Evolutionary conservation across 352 stramenopile species (phyloP), one percentile per base, ranked within the genome.

Genomic region (Pelagophyceae sp.): DNA sequence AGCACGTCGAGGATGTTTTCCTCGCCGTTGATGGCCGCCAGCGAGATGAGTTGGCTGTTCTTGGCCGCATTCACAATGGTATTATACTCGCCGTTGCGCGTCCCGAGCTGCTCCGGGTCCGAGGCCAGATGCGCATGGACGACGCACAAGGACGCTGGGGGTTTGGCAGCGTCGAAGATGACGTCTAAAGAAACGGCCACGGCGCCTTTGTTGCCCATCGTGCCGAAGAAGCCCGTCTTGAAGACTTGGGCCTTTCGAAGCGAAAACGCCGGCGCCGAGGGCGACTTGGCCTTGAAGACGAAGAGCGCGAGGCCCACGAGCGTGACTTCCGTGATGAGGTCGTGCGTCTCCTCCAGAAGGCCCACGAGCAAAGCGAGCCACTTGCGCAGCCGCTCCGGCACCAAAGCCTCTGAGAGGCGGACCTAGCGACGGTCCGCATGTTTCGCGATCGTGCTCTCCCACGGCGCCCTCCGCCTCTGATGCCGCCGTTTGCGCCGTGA

Each of bases 251-350:
- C 54, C 11, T 3, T 6, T 31, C 6, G 61, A 17, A 1, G 61
- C 61, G 61, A 71, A 19, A 31, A 25, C 33, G 3, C 2, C 17
- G 29, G 33, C 61, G 61, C 33, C 27, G n/a, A 11, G 45, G 11
- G 45, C 11, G 11, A 71, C 61, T 1, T 29, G 3, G 33, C 61
- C 67, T 5, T 23, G 67, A 74, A 74, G 35, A 74, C 67, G 67
- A 74, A 74, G 67, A 74, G 67, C 15, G 35, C 67, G 15, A 74
- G 35, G 35, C 67, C 67, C 15, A 50, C 33, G 35, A 74, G 67
- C 27, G 20, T 6, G 2, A n/a, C 33, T 23, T 11, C 5, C 15
- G 15, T 17, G 15, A 54, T 11, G 2, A 58, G 35, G 15, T 27
- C 38, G 67, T 74, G 33, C 29, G 61, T 40, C 29, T 3, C 61